These are phyloP conservation scores for Conticribra guillardii DNA, from an alignment of 108 stramenopile species.

Conservation along the genomic window DNA sequence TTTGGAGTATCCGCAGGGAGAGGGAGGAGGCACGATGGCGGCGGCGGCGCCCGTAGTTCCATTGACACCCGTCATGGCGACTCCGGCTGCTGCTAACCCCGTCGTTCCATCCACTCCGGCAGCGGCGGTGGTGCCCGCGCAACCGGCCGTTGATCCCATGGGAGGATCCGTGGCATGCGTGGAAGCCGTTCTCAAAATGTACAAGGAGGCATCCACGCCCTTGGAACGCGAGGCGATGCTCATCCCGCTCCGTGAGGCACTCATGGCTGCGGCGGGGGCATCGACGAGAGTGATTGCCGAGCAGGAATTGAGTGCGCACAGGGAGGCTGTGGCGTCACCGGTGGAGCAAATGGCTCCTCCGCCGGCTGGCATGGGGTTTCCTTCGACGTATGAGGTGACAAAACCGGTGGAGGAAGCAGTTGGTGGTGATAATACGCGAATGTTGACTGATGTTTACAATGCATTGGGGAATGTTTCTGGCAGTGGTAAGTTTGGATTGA, in stretches of 20 bases:
- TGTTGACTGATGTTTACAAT: slow-evolving; percentile 58
- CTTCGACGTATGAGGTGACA: slow-evolving; percentile 40
- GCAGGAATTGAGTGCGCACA: slow-evolving; percentile 39
- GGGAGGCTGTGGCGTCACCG: slow-evolving; percentile 17
- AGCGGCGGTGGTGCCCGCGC: slow-evolving; percentile 2
- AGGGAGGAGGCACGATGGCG: too few species aligned
- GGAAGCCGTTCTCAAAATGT: slow-evolving; percentile 77
- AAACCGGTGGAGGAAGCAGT: slow-evolving; percentile 18
- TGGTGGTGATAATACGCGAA: slow-evolving; percentile 57
- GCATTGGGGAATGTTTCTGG: slow-evolving; percentile 64
- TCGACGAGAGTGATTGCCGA: slow-evolving; percentile 57
- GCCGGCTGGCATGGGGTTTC: slow-evolving; percentile 55
- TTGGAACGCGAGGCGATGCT: slow-evolving; percentile 56
- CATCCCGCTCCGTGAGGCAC: slow-evolving; percentile 69
- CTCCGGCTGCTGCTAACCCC: background rate
- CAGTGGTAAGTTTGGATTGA: slow-evolving; percentile 69
- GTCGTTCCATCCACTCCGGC: slow-evolving; percentile 3
- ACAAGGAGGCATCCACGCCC: slow-evolving; percentile 65
- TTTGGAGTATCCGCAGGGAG: too few species aligned
- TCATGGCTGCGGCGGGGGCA: slow-evolving; percentile 68
- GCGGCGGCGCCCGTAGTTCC: too few species aligned
- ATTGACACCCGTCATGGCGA: too few species aligned
- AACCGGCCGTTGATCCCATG: slow-evolving; percentile 10
- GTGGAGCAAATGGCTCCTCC: too few species aligned
- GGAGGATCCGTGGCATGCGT: slow-evolving; percentile 42